These are phyloP conservation scores for Isatis tinctoria DNA, from an alignment of 345 rosid genomes.

Conservation along the genomic window DNA sequence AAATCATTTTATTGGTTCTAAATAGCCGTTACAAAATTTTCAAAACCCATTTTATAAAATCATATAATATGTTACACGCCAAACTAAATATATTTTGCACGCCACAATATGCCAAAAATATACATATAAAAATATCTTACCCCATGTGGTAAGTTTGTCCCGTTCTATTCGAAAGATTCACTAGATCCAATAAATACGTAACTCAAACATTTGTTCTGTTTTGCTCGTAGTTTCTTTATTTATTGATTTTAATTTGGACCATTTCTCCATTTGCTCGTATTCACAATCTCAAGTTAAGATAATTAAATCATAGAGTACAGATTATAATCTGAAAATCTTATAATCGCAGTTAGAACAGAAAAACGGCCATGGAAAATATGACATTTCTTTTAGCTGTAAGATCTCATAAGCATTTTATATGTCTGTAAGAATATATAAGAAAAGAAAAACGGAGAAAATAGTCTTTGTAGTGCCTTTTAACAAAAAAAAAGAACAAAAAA, in stretches of 20 bases:
- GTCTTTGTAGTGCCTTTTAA: not conserved
- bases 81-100: not conserved
- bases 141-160: conserved; percentile 28
- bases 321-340: not conserved
- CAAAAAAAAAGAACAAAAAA: not conserved
- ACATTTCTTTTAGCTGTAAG: not conserved
- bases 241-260: not conserved
- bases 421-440: not conserved
- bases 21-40: conserved; percentile 16
- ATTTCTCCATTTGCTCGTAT: not conserved
- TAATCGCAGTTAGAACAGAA: not conserved
- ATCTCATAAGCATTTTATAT: not conserved
- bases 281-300: not conserved
- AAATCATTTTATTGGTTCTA: conserved; percentile 2
- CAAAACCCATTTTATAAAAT: not conserved
- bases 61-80: conserved; percentile 9
- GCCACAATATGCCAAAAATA: not conserved
- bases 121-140: not conserved
- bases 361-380: not conserved
- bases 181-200: conserved; percentile 5
- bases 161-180: conserved; percentile 18
- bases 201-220: conserved; percentile 29
- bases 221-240: not conserved
- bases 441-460: not conserved
- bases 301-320: not conserved